Evolutionary conservation across 805 yeast genomes (phyloP), one percentile per base, ranked within the genome.

Genomic region (Kurtzmaniella cleridarum): DNA sequence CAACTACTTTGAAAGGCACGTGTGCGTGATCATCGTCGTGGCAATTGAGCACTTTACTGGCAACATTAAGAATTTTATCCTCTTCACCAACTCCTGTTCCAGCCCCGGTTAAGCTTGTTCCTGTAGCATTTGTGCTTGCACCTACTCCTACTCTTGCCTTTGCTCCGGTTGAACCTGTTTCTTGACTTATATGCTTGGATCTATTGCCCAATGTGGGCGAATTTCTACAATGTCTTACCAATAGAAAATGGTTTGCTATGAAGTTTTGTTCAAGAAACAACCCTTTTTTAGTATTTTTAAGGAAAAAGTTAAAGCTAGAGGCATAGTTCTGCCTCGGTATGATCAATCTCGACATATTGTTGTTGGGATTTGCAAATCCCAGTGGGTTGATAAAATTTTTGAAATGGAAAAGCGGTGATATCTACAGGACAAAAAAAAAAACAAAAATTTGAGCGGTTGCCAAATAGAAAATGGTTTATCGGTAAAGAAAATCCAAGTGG

Each of bases 1-100:
- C 56, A 36, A 70, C 71, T 3, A 82, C 81, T 30, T 72, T 63
- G 51, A 83, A 84, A 0, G 90, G 90, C 24, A 76, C 59, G 36
- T 60, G 66, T 3, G 44, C 41, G 30, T 62, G 66, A 36, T 36
- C 34, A 14, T 40, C 29, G 12, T 65, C 70, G 41, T 62, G 79
- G 44, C 80, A 75, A 16, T 62, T 64, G 24, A 72, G 51, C 2
- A 73, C 66, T 36, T 60, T 64, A 24, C 67, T 54, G 5, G 76
- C 74, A n/a, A 70, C 73, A 39, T 62, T 55, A 35, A 20, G 24
- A 20, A 20, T 20, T 8, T 20, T 20, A 20, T 20, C 24, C 24
- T 20, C 24, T 5, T 57, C 62, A 20, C 24, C n/a, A n/a, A n/a
- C n/a, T n/a, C n/a, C n/a, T n/a, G n/a, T n/a, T n/a, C n/a, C n/a